phyloP scores from a whole-genome alignment of 1,284 basidiomycete genomes.

The Ceratobasidium sp. region DNA sequence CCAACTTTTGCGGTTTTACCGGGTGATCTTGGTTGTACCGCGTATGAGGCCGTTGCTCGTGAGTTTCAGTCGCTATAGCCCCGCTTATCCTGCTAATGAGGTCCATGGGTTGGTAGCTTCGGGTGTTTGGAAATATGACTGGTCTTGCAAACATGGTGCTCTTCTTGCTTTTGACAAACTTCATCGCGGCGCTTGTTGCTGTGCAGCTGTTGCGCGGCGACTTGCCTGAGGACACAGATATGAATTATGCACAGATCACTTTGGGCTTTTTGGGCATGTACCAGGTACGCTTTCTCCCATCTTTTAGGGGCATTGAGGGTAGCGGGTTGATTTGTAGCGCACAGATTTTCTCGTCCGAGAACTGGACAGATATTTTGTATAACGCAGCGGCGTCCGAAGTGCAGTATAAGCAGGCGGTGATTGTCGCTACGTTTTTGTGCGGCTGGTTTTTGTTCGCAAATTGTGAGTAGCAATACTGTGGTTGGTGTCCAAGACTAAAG shows the following conservation, averaged over 20 bases:
- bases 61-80: conserved; percentile 51
- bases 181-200: conserved; percentile 83
- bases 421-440: conserved; percentile 81
- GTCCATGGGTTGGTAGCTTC: conserved; percentile 62
- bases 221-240: conserved; percentile 62
- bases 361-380: conserved; percentile 92
- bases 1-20: conserved; percentile 90
- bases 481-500: conserved; percentile 12
- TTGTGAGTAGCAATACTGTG: conserved; percentile 64
- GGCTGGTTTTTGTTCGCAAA: conserved; percentile 95
- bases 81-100: neutral
- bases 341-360: conserved; percentile 91
- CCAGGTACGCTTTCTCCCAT: conserved; percentile 55
- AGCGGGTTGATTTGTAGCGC: conserved; percentile 14
- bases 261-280: conserved; percentile 92
- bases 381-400: conserved; percentile 71
- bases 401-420: conserved; percentile 73
- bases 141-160: conserved; percentile 94
- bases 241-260: conserved; percentile 91
- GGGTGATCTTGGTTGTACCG: conserved; percentile 90
- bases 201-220: conserved; percentile 86
- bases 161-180: conserved; percentile 91
- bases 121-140: conserved; percentile 92
- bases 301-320: neutral
- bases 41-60: conserved; percentile 85